Evolutionary conservation across 2,329 filamentous ascomycete genomes (phyloP), one percentile per base, ranked within the genome.

Genomic region (Trichoderma endophyticum): DNA sequence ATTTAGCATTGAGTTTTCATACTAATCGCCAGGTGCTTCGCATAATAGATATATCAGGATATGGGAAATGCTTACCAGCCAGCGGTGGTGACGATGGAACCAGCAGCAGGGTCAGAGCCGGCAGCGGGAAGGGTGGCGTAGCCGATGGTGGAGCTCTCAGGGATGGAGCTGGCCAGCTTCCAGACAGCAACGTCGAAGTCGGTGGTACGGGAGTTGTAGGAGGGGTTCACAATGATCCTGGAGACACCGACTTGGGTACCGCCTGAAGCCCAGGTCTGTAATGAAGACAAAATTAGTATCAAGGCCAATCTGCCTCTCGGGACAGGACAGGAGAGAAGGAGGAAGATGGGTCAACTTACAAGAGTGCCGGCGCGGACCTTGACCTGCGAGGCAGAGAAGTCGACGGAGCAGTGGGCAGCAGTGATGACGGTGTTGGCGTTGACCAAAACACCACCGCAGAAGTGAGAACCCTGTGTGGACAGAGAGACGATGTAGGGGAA

Each of bases 401-500:
- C 51, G 34, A 71, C 76, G n/a, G 77, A 75, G 74, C 78, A 80
- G 73, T 80, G 79, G n/a, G 75, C 78, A 12, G 79, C 79, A 6
- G 79, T 80, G 66, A 80, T 4, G 70, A 80, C 79, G 21, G 78
- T 80, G 72, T 77, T 75, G 73, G 78, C 75, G 72, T 79, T 78
- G 57, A 80, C 28, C 24, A 80, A 73, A 15, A 75, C 67, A 24
- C 79, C 79, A 21, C 79, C 79, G 43, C 79, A 80, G 74, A 77
- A 77, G 57, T 78, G 75, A 28, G 48, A 56, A 51, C 18, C 72
- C 67, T 39, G 63, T 68, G 30, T 51, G 48, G 73, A 70, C 57
- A 80, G 72, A 71, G 73, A 75, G 65, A 80, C 79, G 24, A 80
- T 79, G 77, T 75, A 80, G 34, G 79, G 79, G 61, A 80, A 80